Base-by-base conservation (phyloP, 2,329 filamentous ascomycete species). In the Hypoxylon sp. region DNA sequence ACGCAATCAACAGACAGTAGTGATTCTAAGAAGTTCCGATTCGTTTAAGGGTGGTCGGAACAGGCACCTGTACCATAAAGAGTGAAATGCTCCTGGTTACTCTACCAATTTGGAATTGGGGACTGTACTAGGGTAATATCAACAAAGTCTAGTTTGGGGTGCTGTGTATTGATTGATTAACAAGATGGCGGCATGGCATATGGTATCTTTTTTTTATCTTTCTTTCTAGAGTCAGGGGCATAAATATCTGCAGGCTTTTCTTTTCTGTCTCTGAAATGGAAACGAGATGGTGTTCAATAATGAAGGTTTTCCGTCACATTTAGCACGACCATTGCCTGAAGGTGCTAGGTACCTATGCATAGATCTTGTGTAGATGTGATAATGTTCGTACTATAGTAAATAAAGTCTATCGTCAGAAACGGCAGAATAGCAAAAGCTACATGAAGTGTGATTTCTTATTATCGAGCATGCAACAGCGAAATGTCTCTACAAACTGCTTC, bases 1-100 rank as follows among this genome's bases (percentile, higher is more conserved):
- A 71, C 73, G 14, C 57, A 60, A 9, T 58, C 49, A 9, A 72
- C 75, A 2, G 46, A 68, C 60, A 70, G 38, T 41, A 62, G 65
- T 45, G 65, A 68, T 32, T 23, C 58, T 4, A 52, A 53, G 41
- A 79, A 77, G 64, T 75, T 79, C 63, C 74, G 78, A 63, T 77
- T 80, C 65, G 75, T 80, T 34, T 80, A 75, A 67, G 23, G 19
- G 58, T 69, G 41, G 46, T 36, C 53, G 55, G 43, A 32, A 67
- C 51, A 58, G 45, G 55, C 17, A 67, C 30, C 25, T 75, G 74
- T 75, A 76, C 65, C 60, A 74, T 75, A 75, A 63, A 64, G 62
- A 32, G 60, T 63, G 53, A 43, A 50, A 50, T 41, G 59, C 56
- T 23, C 28, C 46, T 60, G 46, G 64, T 59, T 58, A 51, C 66